These are phyloP conservation scores for Abrus pulchellus DNA, from an alignment of 306 rosid species.

Conservation along the genomic window DNA sequence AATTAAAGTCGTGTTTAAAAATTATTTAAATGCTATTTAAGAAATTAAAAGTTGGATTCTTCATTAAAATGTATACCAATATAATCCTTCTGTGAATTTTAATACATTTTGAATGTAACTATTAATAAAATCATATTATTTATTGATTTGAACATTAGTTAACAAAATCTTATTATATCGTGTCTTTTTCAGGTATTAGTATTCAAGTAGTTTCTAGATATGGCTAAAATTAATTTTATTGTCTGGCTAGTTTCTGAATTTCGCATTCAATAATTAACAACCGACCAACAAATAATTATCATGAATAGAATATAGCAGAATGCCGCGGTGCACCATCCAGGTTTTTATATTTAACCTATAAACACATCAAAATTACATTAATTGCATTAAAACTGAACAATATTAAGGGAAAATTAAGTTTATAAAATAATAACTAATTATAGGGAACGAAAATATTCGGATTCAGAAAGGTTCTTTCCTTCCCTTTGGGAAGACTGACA, in stretches of 20 bases:
- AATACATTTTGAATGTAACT: too few relatives aligned
- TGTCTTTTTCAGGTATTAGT: background rate
- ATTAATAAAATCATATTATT: background rate
- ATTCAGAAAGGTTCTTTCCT: conserved; percentile 42
- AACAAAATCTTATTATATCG: background rate
- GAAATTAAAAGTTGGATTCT: too few relatives aligned
- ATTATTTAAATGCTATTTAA: too few relatives aligned
- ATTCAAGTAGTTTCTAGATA: background rate
- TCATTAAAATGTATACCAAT: too few relatives aligned
- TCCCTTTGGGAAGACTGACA: conserved; percentile 64
- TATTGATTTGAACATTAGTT: background rate
- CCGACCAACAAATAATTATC: background rate
- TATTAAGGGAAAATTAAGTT: background rate
- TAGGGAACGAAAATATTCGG: conserved; percentile 40
- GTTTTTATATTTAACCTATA: conserved; percentile 19
- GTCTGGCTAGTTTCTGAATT: background rate
- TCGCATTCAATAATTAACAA: background rate
- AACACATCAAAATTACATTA: background rate
- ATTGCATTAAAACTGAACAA: background rate
- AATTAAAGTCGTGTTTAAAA: too few relatives aligned
- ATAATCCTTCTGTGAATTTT: too few relatives aligned
- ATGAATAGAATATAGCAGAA: too few relatives aligned
- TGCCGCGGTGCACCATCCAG: background rate
- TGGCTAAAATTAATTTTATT: background rate
- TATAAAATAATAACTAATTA: background rate